Evolutionary conservation across 306 rosid genomes (phyloP), one percentile per base, ranked within the genome.

Genomic region (Lotus japonicus): DNA sequence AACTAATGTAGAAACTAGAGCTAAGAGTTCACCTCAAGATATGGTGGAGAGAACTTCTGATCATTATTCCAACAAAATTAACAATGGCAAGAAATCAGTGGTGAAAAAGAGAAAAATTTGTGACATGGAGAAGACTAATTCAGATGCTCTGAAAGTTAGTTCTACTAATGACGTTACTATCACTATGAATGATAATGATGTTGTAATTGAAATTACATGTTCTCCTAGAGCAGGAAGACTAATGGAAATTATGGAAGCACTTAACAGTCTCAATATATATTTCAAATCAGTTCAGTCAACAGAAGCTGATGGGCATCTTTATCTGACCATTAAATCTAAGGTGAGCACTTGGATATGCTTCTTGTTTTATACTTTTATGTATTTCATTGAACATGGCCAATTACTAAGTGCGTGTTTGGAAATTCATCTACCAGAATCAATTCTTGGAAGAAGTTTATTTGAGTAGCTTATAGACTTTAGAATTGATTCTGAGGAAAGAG

Each of bases 251-350:
- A 84, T 91, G 86, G 91, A 88, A 68, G 84, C 74, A 68, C 44
- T 84, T 33, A 85, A 80, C 79, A 68, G 46, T 71, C 76, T 85
- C 78, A 78, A 61, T 14, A 64, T 91, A 73, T 89, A 91, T 80
- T 80, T 85, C 45, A 84, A 74, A 68, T 88, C 96, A 12, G 84
- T 88, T 84, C 91, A 84, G 74, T 91, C 97, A 38, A 83, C 89
- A 65, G 84, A 80, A 15, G 21, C 46, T 41, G 88, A 78, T 53
- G 97, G 97, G 55, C 76, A 70, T 75, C 79, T 91, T 79, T 70
- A 67, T 69, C 69, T 86, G 46, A 83, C 75, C 39, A 83, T 91
- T 57, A 83, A 83, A 69, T 88, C 92, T 23, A 77, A 61, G 91
- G 97, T 88, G 78, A 45, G 87, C 42, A 70, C 44, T 62, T 58